Evolutionary conservation across 1,139 yeast species (phyloP), one percentile per base, ranked within the genome.

Genomic region (Suhomyces choctaworum): DNA sequence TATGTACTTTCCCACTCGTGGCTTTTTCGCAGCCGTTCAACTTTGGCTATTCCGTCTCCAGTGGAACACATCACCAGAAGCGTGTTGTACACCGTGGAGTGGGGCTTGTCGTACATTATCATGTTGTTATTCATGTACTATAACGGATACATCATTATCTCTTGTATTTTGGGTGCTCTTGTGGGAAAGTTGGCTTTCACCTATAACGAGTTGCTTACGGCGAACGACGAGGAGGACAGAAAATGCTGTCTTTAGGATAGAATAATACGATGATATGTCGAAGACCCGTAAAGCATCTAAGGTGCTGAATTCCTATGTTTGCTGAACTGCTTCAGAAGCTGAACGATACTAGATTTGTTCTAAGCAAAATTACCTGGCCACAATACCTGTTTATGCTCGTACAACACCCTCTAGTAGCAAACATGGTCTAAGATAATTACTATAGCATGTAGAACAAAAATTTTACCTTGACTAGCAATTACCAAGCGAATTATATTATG

Each of bases 111-210:
- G 4, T 81, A 80, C 52, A 58, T 81, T 36, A 72, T 81, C 47
- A 82, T 81, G 85, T 67, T 82, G 62, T 61, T 82, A 47, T 80
- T 80, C 63, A 82, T 81, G 88, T 80, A 80, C 62, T 81, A 77
- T 62, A 81, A 81, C 48, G 88, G 88, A 13, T 82, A 79, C 54
- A 66, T 81, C 23, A 76, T 80, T 38, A 76, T 81, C 39, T 71
- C 79, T 14, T 78, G 83, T 56, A 66, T 80, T 33, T 54, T 80
- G 27, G 87, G 87, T 5, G 83, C 82, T 3, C 56, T 78, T 24
- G 51, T 80, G 36, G 88, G 87, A 2, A 74, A 74, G 52, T 52
- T 78, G 14, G 35, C 75, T 12, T 76, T 77, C 56, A 64, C 69
- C 13, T 67, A 62, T 40, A 58, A 47, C 29, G 76, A 75, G 40